Conservation (phyloP, 257 asterid species). For the Nicotiana knightiana region DNA sequence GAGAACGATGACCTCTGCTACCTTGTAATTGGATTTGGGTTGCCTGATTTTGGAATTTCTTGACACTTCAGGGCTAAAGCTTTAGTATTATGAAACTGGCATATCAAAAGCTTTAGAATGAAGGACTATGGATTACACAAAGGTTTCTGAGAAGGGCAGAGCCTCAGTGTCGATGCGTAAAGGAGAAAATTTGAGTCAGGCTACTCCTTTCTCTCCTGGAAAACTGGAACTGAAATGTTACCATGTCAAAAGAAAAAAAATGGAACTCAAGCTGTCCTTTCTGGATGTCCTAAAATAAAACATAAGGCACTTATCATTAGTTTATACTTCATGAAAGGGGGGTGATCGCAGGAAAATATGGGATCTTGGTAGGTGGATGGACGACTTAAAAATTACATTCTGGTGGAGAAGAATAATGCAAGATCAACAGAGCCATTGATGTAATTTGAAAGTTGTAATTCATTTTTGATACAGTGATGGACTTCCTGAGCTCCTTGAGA, state of each 20-base stretch:
- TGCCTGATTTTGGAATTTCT: neutral
- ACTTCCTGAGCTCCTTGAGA: slow-evolving; percentile 6
- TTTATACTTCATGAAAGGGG: neutral
- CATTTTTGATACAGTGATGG: neutral
- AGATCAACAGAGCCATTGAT: neutral
- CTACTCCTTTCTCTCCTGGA: neutral
- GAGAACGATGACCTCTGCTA: slow-evolving; percentile 3
- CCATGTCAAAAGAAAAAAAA: too few relatives aligned
- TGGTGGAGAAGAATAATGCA: neutral
- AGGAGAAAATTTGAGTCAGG: neutral
- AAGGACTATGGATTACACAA: neutral
- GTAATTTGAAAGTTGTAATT: neutral
- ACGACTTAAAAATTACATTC: neutral
- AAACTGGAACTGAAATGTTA: neutral
- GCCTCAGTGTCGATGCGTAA: neutral
- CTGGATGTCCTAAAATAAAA: neutral
- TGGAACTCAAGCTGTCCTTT: neutral
- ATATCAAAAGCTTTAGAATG: neutral
- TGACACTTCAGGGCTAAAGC: neutral
- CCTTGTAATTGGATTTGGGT: neutral
- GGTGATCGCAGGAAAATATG: neutral
- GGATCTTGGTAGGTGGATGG: neutral
- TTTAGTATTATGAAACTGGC: neutral
- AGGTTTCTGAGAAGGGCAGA: neutral
- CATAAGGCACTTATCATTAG: neutral